phyloP scores from a whole-genome alignment of 2,329 filamentous ascomycete species.

The Purpureocillium lavendulum region DNA sequence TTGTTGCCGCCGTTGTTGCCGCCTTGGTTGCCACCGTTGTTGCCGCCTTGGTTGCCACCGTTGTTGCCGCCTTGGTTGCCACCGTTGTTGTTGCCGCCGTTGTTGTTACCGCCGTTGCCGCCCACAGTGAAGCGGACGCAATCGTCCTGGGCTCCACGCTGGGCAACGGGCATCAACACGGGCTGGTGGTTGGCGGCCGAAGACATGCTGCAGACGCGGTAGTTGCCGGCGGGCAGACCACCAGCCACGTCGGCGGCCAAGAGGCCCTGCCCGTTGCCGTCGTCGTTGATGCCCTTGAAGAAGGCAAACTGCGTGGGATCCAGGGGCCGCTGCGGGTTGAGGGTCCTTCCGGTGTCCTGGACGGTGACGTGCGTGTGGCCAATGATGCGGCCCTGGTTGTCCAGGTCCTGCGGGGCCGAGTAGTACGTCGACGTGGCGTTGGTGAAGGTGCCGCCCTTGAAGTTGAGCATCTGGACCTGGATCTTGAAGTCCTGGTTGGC shows the following conservation, averaged over 20 bases:
- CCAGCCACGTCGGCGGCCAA: constrained; percentile 45
- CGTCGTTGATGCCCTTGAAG: constrained; percentile 61
- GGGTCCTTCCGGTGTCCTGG: constrained; percentile 42
- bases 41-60: constrained; percentile 5
- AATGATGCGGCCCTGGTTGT: constrained; percentile 39
- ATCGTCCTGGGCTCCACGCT: constrained; percentile 59
- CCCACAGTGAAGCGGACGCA: constrained; percentile 52
- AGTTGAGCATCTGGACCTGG: constrained; percentile 42
- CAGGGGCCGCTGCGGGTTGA: constrained; percentile 43
- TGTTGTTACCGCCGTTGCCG: constrained; percentile 11
- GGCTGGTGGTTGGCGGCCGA: constrained; percentile 58
- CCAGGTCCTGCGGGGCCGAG: constrained; percentile 46
- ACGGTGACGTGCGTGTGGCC: constrained; percentile 53
- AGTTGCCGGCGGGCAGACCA: constrained; percentile 54
- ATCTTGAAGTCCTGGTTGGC: constrained; percentile 44
- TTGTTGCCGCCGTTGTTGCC: constrained; percentile 3
- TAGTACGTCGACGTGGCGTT: constrained; percentile 54
- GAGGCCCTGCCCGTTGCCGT: constrained; percentile 45
- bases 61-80: constrained; percentile 8
- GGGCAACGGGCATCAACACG: constrained; percentile 57
- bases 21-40: constrained; percentile 5
- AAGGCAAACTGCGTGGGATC: constrained; percentile 48
- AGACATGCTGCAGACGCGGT: constrained; percentile 58
- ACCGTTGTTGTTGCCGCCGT: constrained; percentile 11
- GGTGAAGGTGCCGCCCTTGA: constrained; percentile 51